phyloP scores from a whole-genome alignment of 108 stramenopile genomes.

The Seminavis robusta region DNA sequence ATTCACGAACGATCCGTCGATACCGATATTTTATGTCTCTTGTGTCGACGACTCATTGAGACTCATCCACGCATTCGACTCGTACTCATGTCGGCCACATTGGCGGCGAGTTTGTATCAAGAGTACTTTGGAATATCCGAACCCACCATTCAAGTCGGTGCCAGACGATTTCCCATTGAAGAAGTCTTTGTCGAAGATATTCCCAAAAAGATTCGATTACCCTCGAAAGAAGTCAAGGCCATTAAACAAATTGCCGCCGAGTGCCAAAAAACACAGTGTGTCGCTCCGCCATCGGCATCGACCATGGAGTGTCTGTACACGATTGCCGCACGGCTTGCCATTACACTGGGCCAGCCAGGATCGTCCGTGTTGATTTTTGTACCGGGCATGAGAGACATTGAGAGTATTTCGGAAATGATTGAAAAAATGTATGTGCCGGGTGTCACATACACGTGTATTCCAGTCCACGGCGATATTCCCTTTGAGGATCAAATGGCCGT shows the following conservation, averaged over 20 bases:
- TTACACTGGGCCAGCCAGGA: constrained; percentile 57
- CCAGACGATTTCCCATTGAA: constrained; percentile 66
- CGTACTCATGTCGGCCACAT: constrained; percentile 91
- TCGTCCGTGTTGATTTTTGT: constrained; percentile 94
- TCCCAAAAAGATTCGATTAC: constrained; percentile 22
- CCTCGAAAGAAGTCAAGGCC: constrained; percentile 33
- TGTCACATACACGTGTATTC: constrained; percentile 57
- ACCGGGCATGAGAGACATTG: constrained; percentile 94
- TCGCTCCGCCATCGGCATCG: constrained; percentile 30
- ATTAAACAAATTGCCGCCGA: constrained; percentile 34
- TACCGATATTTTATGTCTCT: constrained; percentile 78
- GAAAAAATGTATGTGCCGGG: constrained; percentile 50
- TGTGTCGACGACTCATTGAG: constrained; percentile 72
- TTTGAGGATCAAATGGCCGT: constrained; percentile 90
- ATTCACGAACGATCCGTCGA: constrained; percentile 84
- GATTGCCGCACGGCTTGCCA: constrained; percentile 45
- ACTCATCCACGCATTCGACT: constrained; percentile 69
- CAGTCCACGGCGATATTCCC: constrained; percentile 91
- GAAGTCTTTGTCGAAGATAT: constrained; percentile 85
- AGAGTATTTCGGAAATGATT: constrained; percentile 68
- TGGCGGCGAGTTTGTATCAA: constrained; percentile 79
- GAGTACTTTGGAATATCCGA: constrained; percentile 72
- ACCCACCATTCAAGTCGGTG: constrained; percentile 78
- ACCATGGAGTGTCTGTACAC: constrained; percentile 42
- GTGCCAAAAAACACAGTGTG: constrained; percentile 50